Evolutionary conservation across 139 green algal genomes (phyloP).

Genomic region (Limnomonas spitsbergensis): DNA sequence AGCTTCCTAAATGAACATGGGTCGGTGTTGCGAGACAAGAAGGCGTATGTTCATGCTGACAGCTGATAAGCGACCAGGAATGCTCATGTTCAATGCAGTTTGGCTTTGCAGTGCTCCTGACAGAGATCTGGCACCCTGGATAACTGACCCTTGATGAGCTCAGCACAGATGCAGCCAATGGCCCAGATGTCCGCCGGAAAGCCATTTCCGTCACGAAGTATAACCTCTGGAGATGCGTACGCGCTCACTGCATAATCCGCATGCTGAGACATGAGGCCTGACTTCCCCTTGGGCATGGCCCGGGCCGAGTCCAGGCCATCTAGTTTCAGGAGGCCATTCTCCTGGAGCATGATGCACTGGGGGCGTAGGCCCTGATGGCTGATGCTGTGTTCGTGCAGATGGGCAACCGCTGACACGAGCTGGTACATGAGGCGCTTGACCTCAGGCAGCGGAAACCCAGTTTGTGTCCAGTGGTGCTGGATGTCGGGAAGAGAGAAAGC

Average conservation of each 20-base stretch:
- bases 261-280: neutral
- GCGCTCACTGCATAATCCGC: neutral
- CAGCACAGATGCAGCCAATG: constrained; percentile 14
- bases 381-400: neutral
- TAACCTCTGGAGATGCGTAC: neutral
- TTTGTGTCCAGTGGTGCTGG: neutral
- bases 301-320: neutral
- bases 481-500: neutral
- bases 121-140: neutral
- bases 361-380: neutral
- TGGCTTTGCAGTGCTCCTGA: neutral
- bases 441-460: neutral
- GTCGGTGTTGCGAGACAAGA: too few species aligned
- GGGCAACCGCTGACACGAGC: constrained; percentile 1
- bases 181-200: neutral
- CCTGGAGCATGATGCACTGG: constrained; percentile 6
- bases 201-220: neutral
- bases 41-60: neutral
- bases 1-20: too few species aligned
- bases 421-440: constrained; percentile 9
- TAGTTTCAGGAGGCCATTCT: constrained; percentile 6
- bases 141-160: neutral
- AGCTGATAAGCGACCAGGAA: neutral
- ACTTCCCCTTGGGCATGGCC: neutral
- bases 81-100: neutral